These are phyloP conservation scores for Aphanocladium album DNA, from an alignment of 2,329 filamentous ascomycete species.

Conservation along the genomic window DNA sequence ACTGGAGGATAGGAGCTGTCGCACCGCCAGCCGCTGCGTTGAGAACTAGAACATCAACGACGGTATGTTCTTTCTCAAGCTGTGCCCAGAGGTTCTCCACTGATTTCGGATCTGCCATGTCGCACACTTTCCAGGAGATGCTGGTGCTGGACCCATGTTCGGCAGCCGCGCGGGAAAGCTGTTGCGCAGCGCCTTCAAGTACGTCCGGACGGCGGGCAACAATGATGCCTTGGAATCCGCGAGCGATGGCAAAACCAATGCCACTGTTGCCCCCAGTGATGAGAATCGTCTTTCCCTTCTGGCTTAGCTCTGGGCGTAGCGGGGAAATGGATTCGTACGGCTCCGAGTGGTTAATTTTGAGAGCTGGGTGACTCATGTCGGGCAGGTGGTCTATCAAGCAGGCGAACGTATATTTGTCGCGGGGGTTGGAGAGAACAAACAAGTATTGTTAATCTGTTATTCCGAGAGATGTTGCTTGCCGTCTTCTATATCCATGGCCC, in stretches of 20 bases:
- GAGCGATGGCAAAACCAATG: constrained; percentile 59
- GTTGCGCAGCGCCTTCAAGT: background rate
- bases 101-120: constrained; percentile 21
- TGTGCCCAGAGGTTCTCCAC: constrained; percentile 25
- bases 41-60: constrained; percentile 26
- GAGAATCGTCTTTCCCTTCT: constrained; percentile 48
- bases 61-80: constrained; percentile 17
- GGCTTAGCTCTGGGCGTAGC: constrained; percentile 31
- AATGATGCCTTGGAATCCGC: constrained; percentile 20
- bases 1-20: constrained; percentile 13
- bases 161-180: constrained; percentile 21
- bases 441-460: too few species aligned
- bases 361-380: constrained; percentile 4
- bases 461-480: too few species aligned
- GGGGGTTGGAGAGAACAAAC: background rate
- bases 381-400: background rate
- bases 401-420: background rate
- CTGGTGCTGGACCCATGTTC: constrained; percentile 17
- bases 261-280: constrained; percentile 61
- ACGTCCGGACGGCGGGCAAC: constrained; percentile 28
- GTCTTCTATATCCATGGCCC: too few species aligned
- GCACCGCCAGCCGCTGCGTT: constrained; percentile 20
- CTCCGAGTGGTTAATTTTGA: background rate
- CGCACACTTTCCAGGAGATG: constrained; percentile 19
- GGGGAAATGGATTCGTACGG: constrained; percentile 35